Evolutionary conservation across 2,329 filamentous ascomycete genomes (phyloP).

Genomic region (Cladophialophora bantiana): DNA sequence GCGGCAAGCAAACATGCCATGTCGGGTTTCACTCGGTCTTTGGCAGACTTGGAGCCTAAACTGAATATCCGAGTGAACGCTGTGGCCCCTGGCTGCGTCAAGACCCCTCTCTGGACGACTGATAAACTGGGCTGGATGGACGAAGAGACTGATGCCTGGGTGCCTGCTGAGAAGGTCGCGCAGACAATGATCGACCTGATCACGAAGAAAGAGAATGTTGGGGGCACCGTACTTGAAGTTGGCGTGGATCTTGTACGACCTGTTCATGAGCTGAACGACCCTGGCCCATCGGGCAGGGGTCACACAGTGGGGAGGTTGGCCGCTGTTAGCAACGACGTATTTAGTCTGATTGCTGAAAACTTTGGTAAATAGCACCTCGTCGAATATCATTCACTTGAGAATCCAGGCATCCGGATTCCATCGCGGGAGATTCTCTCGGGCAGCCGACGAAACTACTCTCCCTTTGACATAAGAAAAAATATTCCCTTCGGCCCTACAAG

Average conservation of each 20-base stretch:
- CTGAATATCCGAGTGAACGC: neutral
- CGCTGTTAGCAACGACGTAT: neutral
- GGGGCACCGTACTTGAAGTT: neutral
- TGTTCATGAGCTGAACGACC: neutral
- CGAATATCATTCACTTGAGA: neutral
- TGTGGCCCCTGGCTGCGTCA: neutral
- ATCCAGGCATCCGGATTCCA: neutral
- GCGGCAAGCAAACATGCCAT: neutral
- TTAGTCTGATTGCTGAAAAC: neutral
- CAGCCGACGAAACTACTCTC: too few relatives aligned
- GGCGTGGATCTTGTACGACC: neutral
- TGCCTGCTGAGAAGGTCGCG: neutral
- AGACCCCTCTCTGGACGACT: neutral
- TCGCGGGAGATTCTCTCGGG: neutral
- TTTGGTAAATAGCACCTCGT: neutral
- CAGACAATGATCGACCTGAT: neutral
- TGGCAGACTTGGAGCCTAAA: neutral
- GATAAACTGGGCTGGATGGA: neutral
- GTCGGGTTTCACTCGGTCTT: neutral
- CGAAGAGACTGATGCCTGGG: neutral
- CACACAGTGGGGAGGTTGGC: neutral
- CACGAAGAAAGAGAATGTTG: neutral
- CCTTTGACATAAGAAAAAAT: too few relatives aligned
- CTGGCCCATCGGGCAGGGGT: neutral
- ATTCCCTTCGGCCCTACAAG: too few relatives aligned